Evolutionary conservation across 176 grass and related monocot species (phyloP).

Genomic region (Saccharum officinarum): DNA sequence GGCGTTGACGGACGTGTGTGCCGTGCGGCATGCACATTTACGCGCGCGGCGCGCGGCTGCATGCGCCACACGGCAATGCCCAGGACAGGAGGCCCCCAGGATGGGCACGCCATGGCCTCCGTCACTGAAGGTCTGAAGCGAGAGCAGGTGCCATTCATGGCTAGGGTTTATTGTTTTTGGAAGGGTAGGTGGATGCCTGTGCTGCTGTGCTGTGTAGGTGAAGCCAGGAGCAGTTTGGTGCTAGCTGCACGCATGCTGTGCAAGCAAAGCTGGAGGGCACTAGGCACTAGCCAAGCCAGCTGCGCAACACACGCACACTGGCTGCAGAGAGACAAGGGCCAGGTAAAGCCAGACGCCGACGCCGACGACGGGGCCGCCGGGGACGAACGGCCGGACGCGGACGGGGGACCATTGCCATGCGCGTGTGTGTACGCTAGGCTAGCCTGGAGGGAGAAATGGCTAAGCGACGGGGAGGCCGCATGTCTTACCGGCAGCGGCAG

Average conservation of each 20-base stretch:
- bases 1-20: neutral
- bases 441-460: neutral
- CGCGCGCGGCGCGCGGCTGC: neutral
- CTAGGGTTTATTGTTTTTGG: neutral
- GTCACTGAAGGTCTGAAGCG: too few relatives aligned
- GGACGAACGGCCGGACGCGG: too few relatives aligned
- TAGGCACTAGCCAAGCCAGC: too few relatives aligned
- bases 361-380: too few relatives aligned
- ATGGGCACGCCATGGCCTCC: neutral
- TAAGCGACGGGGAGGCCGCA: neutral
- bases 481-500: neutral
- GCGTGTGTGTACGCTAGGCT: neutral
- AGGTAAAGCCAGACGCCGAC: too few relatives aligned
- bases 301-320: too few relatives aligned
- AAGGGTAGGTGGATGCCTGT: too few relatives aligned
- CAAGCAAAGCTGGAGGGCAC: neutral
- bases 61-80: too few relatives aligned
- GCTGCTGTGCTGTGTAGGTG: too few relatives aligned
- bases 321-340: too few relatives aligned
- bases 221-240: neutral
- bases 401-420: neutral
- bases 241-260: neutral
- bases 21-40: constrained; percentile 4
- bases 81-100: neutral
- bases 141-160: neutral